These are phyloP conservation scores for Calocera viscosa DNA, from an alignment of 768 basidiomycete species.

Conservation along the genomic window DNA sequence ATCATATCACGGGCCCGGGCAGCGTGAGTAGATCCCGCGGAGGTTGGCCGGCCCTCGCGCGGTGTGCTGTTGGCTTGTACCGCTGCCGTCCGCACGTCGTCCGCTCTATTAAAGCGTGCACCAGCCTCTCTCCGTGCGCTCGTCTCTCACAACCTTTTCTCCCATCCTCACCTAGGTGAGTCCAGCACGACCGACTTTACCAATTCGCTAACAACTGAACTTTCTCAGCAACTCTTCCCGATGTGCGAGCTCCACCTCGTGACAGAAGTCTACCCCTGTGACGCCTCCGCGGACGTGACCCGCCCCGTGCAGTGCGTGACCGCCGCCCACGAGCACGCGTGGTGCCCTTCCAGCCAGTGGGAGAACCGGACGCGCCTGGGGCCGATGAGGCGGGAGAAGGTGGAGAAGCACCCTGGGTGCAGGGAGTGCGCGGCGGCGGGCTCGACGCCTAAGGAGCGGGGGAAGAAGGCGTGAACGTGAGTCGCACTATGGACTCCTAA, in stretches of 20 bases:
- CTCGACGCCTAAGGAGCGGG: neutral
- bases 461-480: neutral
- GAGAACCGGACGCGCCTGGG: neutral
- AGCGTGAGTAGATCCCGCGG: no score
- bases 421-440: neutral
- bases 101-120: no score
- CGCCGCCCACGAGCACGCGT: neutral
- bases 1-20: no score
- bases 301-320: neutral
- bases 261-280: slow-evolving; percentile 1
- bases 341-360: neutral
- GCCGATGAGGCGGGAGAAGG: slow-evolving; percentile 2
- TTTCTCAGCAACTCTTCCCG: no score
- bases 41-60: no score
- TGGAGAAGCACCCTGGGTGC: neutral
- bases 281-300: neutral
- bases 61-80: no score
- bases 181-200: no score
- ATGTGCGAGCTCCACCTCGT: slow-evolving; percentile 3
- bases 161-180: no score
- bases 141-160: no score
- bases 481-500: neutral
- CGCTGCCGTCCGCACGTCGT: no score
- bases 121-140: no score
- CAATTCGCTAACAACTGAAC: no score